phyloP scores from a whole-genome alignment of 257 asterid species.

The Solanum dulcamara region DNA sequence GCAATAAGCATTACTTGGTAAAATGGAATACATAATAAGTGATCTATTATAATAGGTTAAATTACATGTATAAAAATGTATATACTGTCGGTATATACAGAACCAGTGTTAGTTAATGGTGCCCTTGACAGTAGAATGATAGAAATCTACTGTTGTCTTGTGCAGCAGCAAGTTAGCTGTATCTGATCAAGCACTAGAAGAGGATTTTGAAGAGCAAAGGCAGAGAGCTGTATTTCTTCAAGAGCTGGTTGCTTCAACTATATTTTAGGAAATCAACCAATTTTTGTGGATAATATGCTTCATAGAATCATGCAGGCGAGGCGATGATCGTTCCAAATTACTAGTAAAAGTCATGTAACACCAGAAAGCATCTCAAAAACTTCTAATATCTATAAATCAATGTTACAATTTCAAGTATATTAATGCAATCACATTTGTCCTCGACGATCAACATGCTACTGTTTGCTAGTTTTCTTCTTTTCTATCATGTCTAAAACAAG shows the following conservation, averaged over 20 bases:
- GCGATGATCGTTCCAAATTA: not conserved
- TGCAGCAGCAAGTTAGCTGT: not conserved
- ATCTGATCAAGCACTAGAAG: not conserved
- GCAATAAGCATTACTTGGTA: not conserved
- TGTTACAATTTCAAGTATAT: not conserved
- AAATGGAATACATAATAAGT: not conserved
- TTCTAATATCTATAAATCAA: not conserved
- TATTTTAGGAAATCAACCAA: not conserved
- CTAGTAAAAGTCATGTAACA: not conserved
- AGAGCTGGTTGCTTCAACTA: slow-evolving; percentile 3
- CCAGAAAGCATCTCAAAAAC: not conserved
- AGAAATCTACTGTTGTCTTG: not conserved
- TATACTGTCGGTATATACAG: not conserved
- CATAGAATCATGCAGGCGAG: not conserved
- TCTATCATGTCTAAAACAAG: not conserved
- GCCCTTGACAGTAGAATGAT: not conserved
- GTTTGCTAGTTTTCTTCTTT: not conserved
- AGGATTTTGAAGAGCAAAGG: slow-evolving; percentile 1
- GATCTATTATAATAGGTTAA: not conserved
- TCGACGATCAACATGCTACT: not conserved
- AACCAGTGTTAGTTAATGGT: not conserved
- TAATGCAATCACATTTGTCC: not conserved
- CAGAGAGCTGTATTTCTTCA: slow-evolving; percentile 2
- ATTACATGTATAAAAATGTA: not conserved
- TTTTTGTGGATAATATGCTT: not conserved